Conservation (phyloP, 2,329 filamentous ascomycete species). For the Sporothrix curviconia region DNA sequence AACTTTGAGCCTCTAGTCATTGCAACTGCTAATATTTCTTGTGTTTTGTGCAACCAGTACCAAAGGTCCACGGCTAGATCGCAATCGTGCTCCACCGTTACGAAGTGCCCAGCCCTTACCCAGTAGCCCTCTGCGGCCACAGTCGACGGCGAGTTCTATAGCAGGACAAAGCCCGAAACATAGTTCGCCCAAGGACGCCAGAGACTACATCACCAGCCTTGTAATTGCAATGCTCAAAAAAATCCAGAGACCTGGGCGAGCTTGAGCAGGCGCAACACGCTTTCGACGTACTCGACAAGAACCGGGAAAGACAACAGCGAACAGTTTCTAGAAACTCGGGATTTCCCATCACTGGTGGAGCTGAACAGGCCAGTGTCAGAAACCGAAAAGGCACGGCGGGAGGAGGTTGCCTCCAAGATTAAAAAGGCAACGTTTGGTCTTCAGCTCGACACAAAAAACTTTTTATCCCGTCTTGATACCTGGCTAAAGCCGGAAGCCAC, state of each 20-base stretch:
- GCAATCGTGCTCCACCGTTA: too few species aligned
- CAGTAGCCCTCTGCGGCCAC: too few species aligned
- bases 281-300: conserved; percentile 1
- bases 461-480: too few species aligned
- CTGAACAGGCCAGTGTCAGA: neutral
- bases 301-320: conserved; percentile 2
- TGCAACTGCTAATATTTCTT: too few species aligned
- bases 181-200: too few species aligned
- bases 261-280: neutral
- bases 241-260: conserved; percentile 1
- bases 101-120: too few species aligned
- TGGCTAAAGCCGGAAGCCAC: too few species aligned
- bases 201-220: neutral
- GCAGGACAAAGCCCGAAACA: too few species aligned
- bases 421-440: neutral
- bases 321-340: conserved; percentile 5
- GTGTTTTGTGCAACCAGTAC: too few species aligned
- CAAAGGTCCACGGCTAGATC: too few species aligned
- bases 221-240: neutral
- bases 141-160: too few species aligned
- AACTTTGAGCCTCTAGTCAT: too few species aligned
- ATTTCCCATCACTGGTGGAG: conserved; percentile 14
- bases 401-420: neutral
- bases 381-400: neutral
- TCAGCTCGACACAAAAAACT: neutral